phyloP scores from a whole-genome alignment of 78 protist species.

The Bodo saltans region DNA sequence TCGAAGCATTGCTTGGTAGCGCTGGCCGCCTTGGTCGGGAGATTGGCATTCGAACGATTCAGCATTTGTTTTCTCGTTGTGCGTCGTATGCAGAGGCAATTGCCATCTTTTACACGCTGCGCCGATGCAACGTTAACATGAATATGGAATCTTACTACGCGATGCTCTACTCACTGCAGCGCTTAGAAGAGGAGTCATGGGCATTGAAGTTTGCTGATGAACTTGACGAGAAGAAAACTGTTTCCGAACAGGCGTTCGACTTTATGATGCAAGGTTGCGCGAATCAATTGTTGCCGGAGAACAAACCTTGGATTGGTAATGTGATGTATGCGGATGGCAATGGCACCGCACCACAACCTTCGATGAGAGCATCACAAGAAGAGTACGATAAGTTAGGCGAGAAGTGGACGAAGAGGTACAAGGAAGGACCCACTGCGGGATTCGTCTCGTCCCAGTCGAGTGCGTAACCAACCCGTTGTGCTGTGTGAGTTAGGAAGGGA shows the following conservation, averaged over 20 bases:
- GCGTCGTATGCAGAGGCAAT: background rate
- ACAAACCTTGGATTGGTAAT: background rate
- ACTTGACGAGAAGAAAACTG: background rate
- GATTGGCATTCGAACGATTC: background rate
- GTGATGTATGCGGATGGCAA: background rate
- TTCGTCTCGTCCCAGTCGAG: no score
- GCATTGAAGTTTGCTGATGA: background rate
- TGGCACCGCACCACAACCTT: no score
- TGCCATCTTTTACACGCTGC: background rate
- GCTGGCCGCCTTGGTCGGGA: background rate
- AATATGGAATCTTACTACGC: background rate
- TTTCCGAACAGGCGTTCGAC: background rate
- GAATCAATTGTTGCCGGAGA: background rate
- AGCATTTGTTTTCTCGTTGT: background rate
- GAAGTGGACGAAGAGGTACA: background rate
- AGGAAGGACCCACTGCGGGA: no score
- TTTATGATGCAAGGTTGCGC: background rate
- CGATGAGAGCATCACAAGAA: background rate
- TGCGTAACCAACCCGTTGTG: no score
- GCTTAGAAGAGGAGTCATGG: background rate
- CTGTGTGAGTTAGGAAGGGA: no score
- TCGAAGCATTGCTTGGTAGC: background rate
- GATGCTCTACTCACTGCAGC: background rate
- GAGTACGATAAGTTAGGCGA: background rate
- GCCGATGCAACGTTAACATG: background rate